Evolutionary conservation across 2,329 filamentous ascomycete genomes (phyloP).

Genomic region (Botryotinia narcissicola): DNA sequence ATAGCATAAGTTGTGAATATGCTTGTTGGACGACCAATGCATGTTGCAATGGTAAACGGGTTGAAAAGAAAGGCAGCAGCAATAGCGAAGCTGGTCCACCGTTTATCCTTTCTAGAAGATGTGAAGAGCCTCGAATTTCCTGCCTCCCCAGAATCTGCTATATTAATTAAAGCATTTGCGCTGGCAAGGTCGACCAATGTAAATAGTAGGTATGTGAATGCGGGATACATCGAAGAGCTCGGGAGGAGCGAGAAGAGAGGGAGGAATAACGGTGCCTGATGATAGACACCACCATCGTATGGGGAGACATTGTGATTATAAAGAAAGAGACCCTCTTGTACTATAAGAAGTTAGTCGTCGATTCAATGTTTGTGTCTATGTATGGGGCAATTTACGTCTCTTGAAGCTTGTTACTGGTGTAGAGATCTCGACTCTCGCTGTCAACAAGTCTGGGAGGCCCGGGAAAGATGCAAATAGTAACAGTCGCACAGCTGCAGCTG

Average conservation of each 20-base stretch:
- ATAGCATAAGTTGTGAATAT: slow-evolving; percentile 88
- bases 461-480: slow-evolving; percentile 80
- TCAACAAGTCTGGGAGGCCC: slow-evolving; percentile 77
- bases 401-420: slow-evolving; percentile 98
- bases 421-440: slow-evolving; percentile 90
- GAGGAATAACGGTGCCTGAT: slow-evolving; percentile 83
- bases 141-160: slow-evolving; percentile 79
- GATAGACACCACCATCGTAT: slow-evolving; percentile 86
- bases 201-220: slow-evolving; percentile 78
- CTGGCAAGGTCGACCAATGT: slow-evolving; percentile 77
- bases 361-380: neutral
- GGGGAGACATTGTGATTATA: slow-evolving; percentile 96
- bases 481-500: slow-evolving; percentile 75
- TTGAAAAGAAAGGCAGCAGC: slow-evolving; percentile 92
- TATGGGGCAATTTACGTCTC: slow-evolving; percentile 63
- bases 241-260: slow-evolving; percentile 90
- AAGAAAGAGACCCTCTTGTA: slow-evolving; percentile 94
- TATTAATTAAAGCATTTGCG: slow-evolving; percentile 73
- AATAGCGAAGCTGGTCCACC: slow-evolving; percentile 72
- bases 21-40: slow-evolving; percentile 82
- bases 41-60: slow-evolving; percentile 88
- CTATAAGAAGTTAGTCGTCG: slow-evolving; percentile 45
- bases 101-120: slow-evolving; percentile 72
- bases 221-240: slow-evolving; percentile 60
- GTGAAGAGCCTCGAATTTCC: slow-evolving; percentile 70